A percentile compares a stretch with the other conserved stretches of the same genome.
These are phyloP conservation scores for Streptanthus diversifolius DNA, from an alignment of 345 rosid genomes.

Conservation along the genomic window DNA sequence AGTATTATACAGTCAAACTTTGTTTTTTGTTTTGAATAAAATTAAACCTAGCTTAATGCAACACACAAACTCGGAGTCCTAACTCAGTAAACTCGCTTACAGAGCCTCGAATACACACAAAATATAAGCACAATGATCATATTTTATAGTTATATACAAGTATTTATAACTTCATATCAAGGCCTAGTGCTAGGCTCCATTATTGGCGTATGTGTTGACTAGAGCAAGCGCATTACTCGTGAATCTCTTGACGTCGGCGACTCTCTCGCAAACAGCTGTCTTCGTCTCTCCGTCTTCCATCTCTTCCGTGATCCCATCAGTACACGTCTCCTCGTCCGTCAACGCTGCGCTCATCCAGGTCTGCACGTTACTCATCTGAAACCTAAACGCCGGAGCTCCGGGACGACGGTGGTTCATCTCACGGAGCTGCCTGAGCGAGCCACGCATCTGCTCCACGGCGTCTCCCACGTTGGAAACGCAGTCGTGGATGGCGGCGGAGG, in stretches of 20 bases:
- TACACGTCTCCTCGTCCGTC: slow-evolving; percentile 82
- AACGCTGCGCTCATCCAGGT: slow-evolving; percentile 96
- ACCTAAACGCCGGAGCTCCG: slow-evolving; percentile 49
- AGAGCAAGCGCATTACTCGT: slow-evolving; percentile 83
- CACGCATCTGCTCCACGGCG: slow-evolving; percentile 76
- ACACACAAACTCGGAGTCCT: slow-evolving; percentile 23
- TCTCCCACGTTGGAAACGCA: slow-evolving; percentile 80
- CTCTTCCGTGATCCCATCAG: slow-evolving; percentile 68
- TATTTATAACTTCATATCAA: neutral
- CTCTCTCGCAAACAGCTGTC: slow-evolving; percentile 41
- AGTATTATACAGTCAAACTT: neutral
- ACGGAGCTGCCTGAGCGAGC: slow-evolving; percentile 69
- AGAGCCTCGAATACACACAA: slow-evolving; percentile 12
- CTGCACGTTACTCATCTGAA: slow-evolving; percentile 77
- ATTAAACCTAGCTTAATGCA: neutral
- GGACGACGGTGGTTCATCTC: slow-evolving; percentile 39
- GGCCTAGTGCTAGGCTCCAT: slow-evolving; percentile 14
- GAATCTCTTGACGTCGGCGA: slow-evolving; percentile 51
- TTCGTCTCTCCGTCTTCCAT: slow-evolving; percentile 49
- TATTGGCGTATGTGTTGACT: slow-evolving; percentile 36
- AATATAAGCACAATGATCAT: neutral
- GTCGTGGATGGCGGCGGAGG: slow-evolving; percentile 71
- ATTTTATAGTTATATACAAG: slow-evolving; percentile 4
- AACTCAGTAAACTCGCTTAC: slow-evolving; percentile 6
- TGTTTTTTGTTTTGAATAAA: too few species aligned